Evolutionary conservation across 139 green algal species (phyloP), one percentile per base, ranked within the genome.

Genomic region (Haematococcus lacustris): DNA sequence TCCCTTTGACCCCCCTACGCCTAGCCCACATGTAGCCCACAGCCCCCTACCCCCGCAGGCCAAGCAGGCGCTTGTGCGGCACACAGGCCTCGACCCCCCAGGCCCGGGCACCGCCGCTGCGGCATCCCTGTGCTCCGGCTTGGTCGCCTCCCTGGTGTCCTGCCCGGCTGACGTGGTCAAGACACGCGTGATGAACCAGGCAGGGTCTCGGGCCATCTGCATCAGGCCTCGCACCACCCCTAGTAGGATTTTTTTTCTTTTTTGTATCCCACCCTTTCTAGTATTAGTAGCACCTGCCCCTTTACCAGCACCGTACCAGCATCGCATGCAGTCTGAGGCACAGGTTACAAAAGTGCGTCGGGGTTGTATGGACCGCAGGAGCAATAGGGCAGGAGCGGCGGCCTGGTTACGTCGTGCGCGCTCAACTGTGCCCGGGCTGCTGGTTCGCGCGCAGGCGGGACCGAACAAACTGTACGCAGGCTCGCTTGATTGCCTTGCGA

Each of bases 181-280:
- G 76, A 89, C 88, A 6, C 76, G 88, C 9, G 78, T 93, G 28
- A 93, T 93, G 88, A 83, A 79, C 68, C 82, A 91, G 71, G 81
- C 73, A 38, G 32, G n/a, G n/a, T n/a, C n/a, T n/a, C n/a, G n/a
- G n/a, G n/a, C n/a, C n/a, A n/a, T n/a, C n/a, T n/a, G n/a, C n/a
- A n/a, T n/a, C n/a, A n/a, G n/a, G n/a, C n/a, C n/a, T n/a, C n/a
- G n/a, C n/a, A n/a, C n/a, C n/a, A n/a, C n/a, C n/a, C n/a, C n/a
- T n/a, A n/a, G n/a, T n/a, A n/a, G n/a, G n/a, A n/a, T n/a, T n/a
- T n/a, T n/a, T n/a, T n/a, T n/a, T n/a, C n/a, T n/a, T n/a, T n/a
- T n/a, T n/a, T n/a, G n/a, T n/a, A n/a, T n/a, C n/a, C n/a, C n/a
- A n/a, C n/a, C n/a, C n/a, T n/a, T n/a, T n/a, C n/a, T n/a, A n/a